Percentiles rank a stretch among this genome's conserved stretches.
Evolutionary conservation across 1,284 basidiomycete species (phyloP).

Genomic region (Ustilago xerochloae): DNA sequence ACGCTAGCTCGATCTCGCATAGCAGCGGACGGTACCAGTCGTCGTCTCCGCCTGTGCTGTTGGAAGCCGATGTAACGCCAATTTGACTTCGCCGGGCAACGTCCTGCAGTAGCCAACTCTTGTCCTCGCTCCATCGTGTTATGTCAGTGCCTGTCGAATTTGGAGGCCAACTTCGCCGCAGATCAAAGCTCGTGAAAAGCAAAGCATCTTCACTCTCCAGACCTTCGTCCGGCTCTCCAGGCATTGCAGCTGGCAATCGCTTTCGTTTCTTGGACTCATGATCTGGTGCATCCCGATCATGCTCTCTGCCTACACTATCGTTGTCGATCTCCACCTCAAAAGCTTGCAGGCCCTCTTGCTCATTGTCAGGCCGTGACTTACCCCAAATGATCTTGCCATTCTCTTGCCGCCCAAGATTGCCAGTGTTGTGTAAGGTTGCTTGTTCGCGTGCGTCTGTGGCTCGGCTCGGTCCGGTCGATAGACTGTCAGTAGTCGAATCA

Average conservation of each 20-base stretch:
- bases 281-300: not conserved
- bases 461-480: constrained; percentile 21
- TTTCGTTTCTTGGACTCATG: constrained; percentile 1
- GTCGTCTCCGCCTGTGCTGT: constrained; percentile 5
- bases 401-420: constrained; percentile 9
- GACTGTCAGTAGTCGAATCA: constrained; percentile 23
- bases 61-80: not conserved
- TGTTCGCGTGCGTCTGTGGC: not conserved
- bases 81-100: constrained; percentile 33
- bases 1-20: constrained; percentile 53
- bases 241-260: not conserved
- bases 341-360: not conserved
- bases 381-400: constrained; percentile 36
- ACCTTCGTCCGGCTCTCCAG: not conserved
- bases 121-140: constrained; percentile 62
- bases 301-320: not conserved
- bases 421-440: not conserved
- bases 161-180: constrained; percentile 60
- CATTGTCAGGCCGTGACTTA: constrained; percentile 13
- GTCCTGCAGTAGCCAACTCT: constrained; percentile 60
- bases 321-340: constrained; percentile 6
- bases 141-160: constrained; percentile 49
- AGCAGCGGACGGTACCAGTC: constrained; percentile 10
- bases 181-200: constrained; percentile 51
- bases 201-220: constrained; percentile 19